A percentile compares a stretch with the other conserved stretches of the same genome.
Conservation (phyloP, 169 alveolate species). For the Plasmodium chabaudi region DNA sequence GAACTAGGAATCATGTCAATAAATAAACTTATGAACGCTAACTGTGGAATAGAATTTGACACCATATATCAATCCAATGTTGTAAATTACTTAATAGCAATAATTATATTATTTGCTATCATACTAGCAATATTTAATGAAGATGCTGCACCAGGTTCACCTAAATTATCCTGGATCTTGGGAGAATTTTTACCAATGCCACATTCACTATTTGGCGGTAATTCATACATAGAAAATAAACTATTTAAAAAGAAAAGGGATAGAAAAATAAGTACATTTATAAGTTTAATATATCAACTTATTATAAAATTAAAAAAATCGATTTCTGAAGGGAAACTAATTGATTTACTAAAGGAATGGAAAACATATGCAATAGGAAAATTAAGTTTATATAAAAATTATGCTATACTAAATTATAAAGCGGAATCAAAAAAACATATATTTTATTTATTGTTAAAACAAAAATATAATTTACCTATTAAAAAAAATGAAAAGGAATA, state of each 20-base stretch:
- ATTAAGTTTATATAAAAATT: conserved; percentile 35
- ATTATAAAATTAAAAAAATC: conserved; percentile 34
- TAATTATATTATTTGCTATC: conserved; percentile 49
- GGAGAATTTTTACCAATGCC: conserved; percentile 76
- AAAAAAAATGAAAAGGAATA: conserved; percentile 80
- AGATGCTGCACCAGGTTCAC: conserved; percentile 75
- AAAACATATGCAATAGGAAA: conserved; percentile 8
- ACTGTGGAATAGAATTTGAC: conserved; percentile 34
- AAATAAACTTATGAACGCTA: conserved; percentile 20
- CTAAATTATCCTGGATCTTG: conserved; percentile 73
- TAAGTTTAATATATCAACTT: conserved; percentile 18
- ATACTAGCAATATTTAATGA: conserved; percentile 66
- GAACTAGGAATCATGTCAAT: conserved; percentile 16
- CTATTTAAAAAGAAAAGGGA: conserved; percentile 27
- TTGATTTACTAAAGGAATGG: conserved; percentile 23
- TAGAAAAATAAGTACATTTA: conserved; percentile 36
- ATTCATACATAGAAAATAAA: conserved; percentile 40
- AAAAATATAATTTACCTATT: conserved; percentile 77
- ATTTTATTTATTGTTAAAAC: conserved; percentile 78
- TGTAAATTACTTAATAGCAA: conserved; percentile 64
- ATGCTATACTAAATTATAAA: conserved; percentile 36
- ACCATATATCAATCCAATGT: background rate
- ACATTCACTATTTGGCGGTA: conserved; percentile 55
- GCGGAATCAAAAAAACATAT: conserved; percentile 81
- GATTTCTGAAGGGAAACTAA: conserved; percentile 6